Evolutionary conservation across 441 rosid species (phyloP).

Genomic region (Erysimum cheiri): DNA sequence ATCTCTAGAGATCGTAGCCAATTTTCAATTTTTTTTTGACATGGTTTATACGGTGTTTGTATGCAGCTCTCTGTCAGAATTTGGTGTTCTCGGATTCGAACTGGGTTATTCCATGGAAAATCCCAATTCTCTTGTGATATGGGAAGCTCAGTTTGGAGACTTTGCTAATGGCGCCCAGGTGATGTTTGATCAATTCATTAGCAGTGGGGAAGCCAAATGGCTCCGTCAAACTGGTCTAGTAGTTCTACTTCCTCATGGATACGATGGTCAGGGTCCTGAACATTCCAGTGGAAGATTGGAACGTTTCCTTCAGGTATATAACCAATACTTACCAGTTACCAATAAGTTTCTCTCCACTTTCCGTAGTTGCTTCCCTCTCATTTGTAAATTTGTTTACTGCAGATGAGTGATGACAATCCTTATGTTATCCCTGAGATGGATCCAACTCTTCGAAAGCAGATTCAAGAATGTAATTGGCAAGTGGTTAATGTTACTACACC

Average conservation of each 20-base stretch:
- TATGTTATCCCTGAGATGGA: conserved; percentile 95
- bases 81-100: conserved; percentile 96
- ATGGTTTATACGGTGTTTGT: conserved; percentile 9
- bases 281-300: conserved; percentile 97
- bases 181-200: conserved; percentile 90
- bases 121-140: conserved; percentile 79
- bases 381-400: conserved; percentile 18
- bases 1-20: neutral
- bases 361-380: conserved; percentile 2
- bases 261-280: conserved; percentile 99
- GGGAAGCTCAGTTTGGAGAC: conserved; percentile 99
- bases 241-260: conserved; percentile 92
- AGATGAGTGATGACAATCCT: conserved; percentile 99
- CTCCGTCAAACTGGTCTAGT: conserved; percentile 92
- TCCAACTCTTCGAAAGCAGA: conserved; percentile 81
- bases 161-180: conserved; percentile 95
- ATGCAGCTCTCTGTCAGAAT: conserved; percentile 91
- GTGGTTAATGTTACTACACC: conserved; percentile 96
- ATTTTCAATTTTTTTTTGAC: conserved; percentile 14
- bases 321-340: neutral
- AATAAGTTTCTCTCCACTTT: neutral
- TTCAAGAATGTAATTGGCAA: conserved; percentile 97
- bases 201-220: conserved; percentile 97
- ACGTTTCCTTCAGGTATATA: conserved; percentile 86
- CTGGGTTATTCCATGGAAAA: conserved; percentile 95